Evolutionary conservation across 495 filamentous ascomycete species (phyloP), one percentile per base, ranked within the genome.

Genomic region (Tuber microsphaerosporum): DNA sequence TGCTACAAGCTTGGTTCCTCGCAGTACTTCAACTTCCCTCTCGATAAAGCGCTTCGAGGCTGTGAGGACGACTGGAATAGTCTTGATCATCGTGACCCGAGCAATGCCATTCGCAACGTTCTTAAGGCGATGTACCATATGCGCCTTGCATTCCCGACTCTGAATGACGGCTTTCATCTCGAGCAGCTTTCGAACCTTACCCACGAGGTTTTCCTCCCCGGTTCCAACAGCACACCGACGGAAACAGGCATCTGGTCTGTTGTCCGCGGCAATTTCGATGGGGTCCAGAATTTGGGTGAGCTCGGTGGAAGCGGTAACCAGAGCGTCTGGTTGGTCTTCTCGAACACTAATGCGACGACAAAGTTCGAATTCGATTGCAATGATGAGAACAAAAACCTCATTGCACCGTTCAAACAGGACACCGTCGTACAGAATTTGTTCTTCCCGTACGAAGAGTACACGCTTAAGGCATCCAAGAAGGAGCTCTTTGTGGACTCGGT

Each of bases 171-270:
- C 2, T 91, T 86, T 81, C 84, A 85, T 46, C 84, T 93, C n/a
- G 82, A 88, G 74, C 83, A 86, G 68, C 84, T 92, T 19, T 89
- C 89, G 10, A 91, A 89, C 46, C 85, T 89, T 74, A 91, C 89
- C 20, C 83, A 84, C 26, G 75, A 86, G 10, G 80, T 89, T 22
- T 83, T 85, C 19, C 85, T 89, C 1, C 86, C 86, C 17, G 90
- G 89, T 31, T 90, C 88, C 41, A 83, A 85, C 37, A 85, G 84
- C 0, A 84, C 87, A 0, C 84, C 85, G 0, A 91, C 91, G 9
- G 89, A 91, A 77, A 88, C 87, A 14, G 91, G 91, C 17, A 86
- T 93, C 79, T 93, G 90, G 90, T 91, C 89, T 74, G 86, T 90
- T 45, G 75, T 87, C 46, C 86, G 91, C 26, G 87, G 86, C 22